These are phyloP conservation scores for Ustilago shanxiensis DNA, from an alignment of 1,284 basidiomycete species.

Conservation along the genomic window DNA sequence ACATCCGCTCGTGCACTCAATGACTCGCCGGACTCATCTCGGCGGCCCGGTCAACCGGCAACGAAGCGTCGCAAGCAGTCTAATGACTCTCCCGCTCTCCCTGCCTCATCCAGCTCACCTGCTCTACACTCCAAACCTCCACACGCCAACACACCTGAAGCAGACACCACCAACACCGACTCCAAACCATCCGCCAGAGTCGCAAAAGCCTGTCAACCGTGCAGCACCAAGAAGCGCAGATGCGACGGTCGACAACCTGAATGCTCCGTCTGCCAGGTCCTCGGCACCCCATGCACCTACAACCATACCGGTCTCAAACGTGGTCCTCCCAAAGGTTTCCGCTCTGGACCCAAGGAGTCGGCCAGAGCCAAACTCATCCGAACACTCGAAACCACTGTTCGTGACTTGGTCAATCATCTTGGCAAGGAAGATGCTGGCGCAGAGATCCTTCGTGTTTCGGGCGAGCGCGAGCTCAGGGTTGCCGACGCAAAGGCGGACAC, in stretches of 20 bases:
- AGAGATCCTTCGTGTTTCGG: constrained; percentile 54
- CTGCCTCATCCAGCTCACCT: constrained; percentile 6
- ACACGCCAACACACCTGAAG: not conserved
- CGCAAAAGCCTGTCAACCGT: constrained; percentile 61
- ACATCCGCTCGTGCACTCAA: constrained; percentile 12
- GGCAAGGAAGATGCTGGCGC: constrained; percentile 51
- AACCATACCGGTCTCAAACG: constrained; percentile 56
- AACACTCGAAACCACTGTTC: constrained; percentile 61
- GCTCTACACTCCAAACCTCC: not conserved
- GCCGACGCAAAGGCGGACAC: constrained; percentile 1
- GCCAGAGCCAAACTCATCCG: constrained; percentile 57
- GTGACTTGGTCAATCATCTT: constrained; percentile 56
- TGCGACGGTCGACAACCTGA: constrained; percentile 63
- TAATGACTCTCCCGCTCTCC: constrained; percentile 3
- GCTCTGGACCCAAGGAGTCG: constrained; percentile 58
- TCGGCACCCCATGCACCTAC: constrained; percentile 62
- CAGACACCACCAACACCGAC: constrained; percentile 14
- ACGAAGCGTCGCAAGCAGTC: constrained; percentile 28
- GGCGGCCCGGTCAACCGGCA: constrained; percentile 1
- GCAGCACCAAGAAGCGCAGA: constrained; percentile 61
- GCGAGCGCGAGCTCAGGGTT: constrained; percentile 43
- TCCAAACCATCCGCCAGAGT: constrained; percentile 41
- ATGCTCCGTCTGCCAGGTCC: constrained; percentile 60
- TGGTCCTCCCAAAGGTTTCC: constrained; percentile 64
- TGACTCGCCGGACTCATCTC: not conserved